Conservation (phyloP, 345 rosid genomes). For the Nephelium lappaceum region DNA sequence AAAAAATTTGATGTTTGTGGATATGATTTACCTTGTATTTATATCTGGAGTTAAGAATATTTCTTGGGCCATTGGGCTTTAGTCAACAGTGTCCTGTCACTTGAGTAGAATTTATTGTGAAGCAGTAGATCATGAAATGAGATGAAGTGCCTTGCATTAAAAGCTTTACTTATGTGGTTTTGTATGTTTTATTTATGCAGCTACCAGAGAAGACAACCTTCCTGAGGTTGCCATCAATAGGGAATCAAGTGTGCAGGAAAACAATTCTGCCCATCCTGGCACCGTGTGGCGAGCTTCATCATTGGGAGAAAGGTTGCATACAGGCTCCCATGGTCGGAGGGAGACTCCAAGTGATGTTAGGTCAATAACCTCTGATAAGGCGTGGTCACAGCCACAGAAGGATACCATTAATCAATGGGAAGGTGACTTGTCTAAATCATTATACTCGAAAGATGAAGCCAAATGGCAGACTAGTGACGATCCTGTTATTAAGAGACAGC, state of each 20-base stretch:
- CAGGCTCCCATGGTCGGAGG: constrained; percentile 45
- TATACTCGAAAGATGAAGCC: constrained; percentile 55
- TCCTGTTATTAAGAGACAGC: constrained; percentile 58
- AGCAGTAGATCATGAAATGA: not conserved
- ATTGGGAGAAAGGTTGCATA: constrained; percentile 48
- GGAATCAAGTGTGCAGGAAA: constrained; percentile 50
- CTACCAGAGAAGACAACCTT: constrained; percentile 47
- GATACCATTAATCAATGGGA: constrained; percentile 49
- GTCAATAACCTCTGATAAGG: constrained; percentile 47
- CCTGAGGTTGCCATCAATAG: constrained; percentile 43
- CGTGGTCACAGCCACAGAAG: constrained; percentile 56
- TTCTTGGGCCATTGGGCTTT: not conserved
- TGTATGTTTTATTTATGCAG: constrained; percentile 48
- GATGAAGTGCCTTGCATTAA: not conserved
- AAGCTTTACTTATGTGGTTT: not conserved
- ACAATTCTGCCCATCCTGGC: constrained; percentile 40
- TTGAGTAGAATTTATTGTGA: not conserved
- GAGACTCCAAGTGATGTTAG: constrained; percentile 50
- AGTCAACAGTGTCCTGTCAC: not conserved
- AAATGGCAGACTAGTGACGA: constrained; percentile 61
- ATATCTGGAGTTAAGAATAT: not conserved
- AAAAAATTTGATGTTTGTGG: not conserved
- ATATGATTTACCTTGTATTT: not conserved
- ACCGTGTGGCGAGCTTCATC: constrained; percentile 60
- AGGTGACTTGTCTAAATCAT: constrained; percentile 40